Percentiles rank a stretch among this genome's conserved stretches.
Evolutionary conservation across 164 flowering plant species (phyloP).

Genomic region (Magnolia changhungtana): DNA sequence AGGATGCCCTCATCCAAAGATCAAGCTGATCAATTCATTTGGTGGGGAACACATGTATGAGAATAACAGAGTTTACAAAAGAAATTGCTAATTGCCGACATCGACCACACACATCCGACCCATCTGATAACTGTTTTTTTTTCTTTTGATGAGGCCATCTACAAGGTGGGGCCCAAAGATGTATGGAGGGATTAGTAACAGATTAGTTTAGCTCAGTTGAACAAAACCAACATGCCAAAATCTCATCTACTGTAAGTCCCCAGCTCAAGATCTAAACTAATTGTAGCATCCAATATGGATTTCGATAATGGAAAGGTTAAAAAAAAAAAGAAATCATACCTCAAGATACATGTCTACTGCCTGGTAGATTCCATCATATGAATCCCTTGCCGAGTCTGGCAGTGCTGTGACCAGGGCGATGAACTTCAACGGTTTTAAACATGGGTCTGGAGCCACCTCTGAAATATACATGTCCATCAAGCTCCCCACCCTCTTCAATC

Average conservation of each 20-base stretch:
- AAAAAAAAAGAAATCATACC: conserved; percentile 34
- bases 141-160: no score
- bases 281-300: not conserved
- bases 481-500: conserved; percentile 44
- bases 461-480: conserved; percentile 58
- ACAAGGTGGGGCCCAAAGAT: no score
- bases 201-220: no score
- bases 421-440: conserved; percentile 64
- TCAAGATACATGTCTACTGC: conserved; percentile 71
- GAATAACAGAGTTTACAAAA: no score
- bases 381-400: conserved; percentile 72
- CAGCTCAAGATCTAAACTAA: not conserved
- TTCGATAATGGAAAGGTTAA: not conserved
- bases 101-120: no score
- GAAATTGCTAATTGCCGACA: no score
- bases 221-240: not conserved
- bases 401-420: conserved; percentile 43
- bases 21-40: no score
- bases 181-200: no score
- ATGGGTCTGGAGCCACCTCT: conserved; percentile 77
- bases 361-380: conserved; percentile 55
- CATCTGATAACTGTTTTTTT: no score
- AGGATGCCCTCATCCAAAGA: no score
- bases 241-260: not conserved
- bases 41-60: no score